A percentile compares a stretch with the other conserved stretches of the same genome.
These are phyloP conservation scores for Fusarium temperatum DNA, from an alignment of 2,329 filamentous ascomycete genomes.

Conservation along the genomic window DNA sequence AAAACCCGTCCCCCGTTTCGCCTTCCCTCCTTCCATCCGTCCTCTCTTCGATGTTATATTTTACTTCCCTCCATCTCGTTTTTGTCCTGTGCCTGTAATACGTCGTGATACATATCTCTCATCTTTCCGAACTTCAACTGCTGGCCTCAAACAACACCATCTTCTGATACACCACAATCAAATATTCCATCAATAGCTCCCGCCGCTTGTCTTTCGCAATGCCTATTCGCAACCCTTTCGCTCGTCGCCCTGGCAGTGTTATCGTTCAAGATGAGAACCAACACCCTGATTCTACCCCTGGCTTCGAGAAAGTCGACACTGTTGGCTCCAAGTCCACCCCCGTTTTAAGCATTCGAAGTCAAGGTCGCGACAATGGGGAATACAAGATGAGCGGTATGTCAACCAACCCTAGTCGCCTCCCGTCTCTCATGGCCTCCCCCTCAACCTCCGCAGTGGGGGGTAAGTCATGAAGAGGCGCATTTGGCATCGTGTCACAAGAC, in stretches of 20 bases:
- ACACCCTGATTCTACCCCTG: slow-evolving; percentile 53
- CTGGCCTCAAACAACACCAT: slow-evolving; percentile 3
- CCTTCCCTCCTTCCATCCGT: not conserved
- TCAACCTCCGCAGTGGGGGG: slow-evolving; percentile 9
- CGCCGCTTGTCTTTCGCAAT: slow-evolving; percentile 52
- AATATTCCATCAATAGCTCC: slow-evolving; percentile 8
- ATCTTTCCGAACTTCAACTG: not conserved
- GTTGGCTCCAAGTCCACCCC: slow-evolving; percentile 70
- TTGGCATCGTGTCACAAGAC: slow-evolving; percentile 37
- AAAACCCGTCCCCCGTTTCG: not conserved
- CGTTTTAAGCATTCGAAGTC: slow-evolving; percentile 68
- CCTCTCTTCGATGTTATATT: slow-evolving; percentile 10
- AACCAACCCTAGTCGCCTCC: slow-evolving; percentile 8
- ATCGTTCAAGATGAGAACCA: slow-evolving; percentile 62
- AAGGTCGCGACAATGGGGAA: slow-evolving; percentile 72
- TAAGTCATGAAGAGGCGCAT: slow-evolving; percentile 27
- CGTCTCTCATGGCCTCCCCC: slow-evolving; percentile 12
- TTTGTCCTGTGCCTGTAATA: not conserved
- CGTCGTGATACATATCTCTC: not conserved
- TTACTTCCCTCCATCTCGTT: slow-evolving; percentile 6
- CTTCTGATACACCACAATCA: slow-evolving; percentile 11
- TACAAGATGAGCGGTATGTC: slow-evolving; percentile 82
- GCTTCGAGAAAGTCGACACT: slow-evolving; percentile 70
- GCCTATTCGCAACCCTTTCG: slow-evolving; percentile 79
- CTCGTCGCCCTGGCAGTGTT: slow-evolving; percentile 63